phyloP scores from a whole-genome alignment of 306 rosid genomes.

The Ammopiptanthus mongolicus region DNA sequence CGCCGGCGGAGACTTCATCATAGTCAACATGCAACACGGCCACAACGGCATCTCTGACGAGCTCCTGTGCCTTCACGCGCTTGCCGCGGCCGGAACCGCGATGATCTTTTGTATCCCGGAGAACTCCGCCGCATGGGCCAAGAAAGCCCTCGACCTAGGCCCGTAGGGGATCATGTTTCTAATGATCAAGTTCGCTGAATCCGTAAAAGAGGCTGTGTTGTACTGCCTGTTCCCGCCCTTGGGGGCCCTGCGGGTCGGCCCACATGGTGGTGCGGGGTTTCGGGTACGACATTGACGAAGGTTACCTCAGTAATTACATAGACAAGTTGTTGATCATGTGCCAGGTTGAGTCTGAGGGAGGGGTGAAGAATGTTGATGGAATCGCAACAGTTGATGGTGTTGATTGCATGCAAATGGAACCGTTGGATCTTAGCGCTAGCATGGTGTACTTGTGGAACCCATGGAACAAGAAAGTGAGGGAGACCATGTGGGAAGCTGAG shows the following conservation, averaged over 20 bases:
- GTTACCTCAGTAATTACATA: slow-evolving; percentile 53
- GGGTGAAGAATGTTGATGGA: slow-evolving; percentile 39
- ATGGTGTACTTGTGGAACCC: slow-evolving; percentile 76
- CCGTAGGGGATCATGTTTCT: slow-evolving; percentile 86
- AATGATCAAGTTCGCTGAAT: slow-evolving; percentile 56
- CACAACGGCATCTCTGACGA: slow-evolving; percentile 59
- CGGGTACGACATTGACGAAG: slow-evolving; percentile 63
- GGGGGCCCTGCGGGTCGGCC: slow-evolving; percentile 73
- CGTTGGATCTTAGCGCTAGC: slow-evolving; percentile 83
- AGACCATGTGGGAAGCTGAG: slow-evolving; percentile 54
- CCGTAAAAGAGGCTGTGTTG: slow-evolving; percentile 61
- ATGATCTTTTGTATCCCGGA: slow-evolving; percentile 71
- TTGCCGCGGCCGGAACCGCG: slow-evolving; percentile 60
- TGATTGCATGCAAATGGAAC: slow-evolving; percentile 81
- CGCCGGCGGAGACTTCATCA: slow-evolving; percentile 71
- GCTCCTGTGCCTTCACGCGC: slow-evolving; percentile 61
- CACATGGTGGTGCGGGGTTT: slow-evolving; percentile 75
- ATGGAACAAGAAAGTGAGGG: slow-evolving; percentile 61
- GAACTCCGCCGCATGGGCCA: slow-evolving; percentile 64
- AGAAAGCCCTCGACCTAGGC: slow-evolving; percentile 78
- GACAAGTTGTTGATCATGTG: slow-evolving; percentile 73
- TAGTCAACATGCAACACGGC: slow-evolving; percentile 86
- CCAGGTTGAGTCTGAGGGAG: slow-evolving; percentile 50
- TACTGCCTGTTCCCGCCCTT: slow-evolving; percentile 61
- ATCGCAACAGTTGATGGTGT: slow-evolving; percentile 73